phyloP scores from a whole-genome alignment of 148 eudicot genomes.

The Nepenthes gracilis region DNA sequence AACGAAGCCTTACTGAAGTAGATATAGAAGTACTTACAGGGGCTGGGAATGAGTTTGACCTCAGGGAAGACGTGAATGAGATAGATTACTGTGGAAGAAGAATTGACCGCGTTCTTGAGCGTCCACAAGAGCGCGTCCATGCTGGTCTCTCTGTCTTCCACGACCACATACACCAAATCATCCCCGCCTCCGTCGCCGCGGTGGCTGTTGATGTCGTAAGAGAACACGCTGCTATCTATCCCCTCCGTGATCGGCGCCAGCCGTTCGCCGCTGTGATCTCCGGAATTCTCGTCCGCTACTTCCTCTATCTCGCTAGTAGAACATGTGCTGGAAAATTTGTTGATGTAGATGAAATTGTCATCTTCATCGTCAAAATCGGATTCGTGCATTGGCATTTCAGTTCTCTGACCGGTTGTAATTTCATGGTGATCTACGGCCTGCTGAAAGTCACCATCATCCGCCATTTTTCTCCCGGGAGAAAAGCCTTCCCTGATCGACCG shows the following conservation, averaged over 20 bases:
- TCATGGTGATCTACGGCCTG: no score
- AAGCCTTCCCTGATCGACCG: no score
- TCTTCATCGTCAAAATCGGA: no score
- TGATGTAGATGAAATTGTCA: no score
- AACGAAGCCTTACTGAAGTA: neutral
- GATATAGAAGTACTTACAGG: constrained; percentile 29
- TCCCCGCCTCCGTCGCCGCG: neutral
- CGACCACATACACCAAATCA: constrained; percentile 51
- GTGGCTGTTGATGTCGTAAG: neutral
- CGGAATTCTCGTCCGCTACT: neutral
- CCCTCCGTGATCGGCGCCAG: neutral
- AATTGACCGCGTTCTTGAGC: constrained; percentile 24
- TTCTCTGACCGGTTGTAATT: no score
- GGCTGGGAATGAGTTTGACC: constrained; percentile 56
- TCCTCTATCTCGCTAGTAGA: neutral
- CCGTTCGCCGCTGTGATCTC: neutral
- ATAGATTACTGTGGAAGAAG: constrained; percentile 22
- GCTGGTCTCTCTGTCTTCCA: constrained; percentile 31
- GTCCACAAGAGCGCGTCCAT: constrained; percentile 74
- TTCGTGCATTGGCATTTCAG: no score
- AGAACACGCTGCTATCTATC: neutral
- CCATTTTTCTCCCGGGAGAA: no score
- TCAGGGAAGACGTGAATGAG: constrained; percentile 75
- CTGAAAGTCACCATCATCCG: no score
- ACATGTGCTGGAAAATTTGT: no score